Evolutionary conservation across 2,329 filamentous ascomycete genomes (phyloP), one percentile per base, ranked within the genome.

Genomic region (Neopestalotiopsis clavispora): DNA sequence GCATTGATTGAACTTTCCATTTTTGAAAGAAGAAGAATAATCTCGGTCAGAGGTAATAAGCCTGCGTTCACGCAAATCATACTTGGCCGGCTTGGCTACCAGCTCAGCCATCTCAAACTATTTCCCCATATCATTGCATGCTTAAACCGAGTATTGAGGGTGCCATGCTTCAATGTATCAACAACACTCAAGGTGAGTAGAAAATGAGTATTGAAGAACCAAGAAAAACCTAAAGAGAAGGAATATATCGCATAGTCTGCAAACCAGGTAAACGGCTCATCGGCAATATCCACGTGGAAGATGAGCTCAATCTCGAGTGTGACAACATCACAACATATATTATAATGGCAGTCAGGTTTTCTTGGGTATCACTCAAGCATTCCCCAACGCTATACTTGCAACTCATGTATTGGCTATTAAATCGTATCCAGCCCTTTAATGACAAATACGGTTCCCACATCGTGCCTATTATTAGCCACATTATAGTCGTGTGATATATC

Each of bases 401-500:
- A n/a, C 20, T 7, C 7, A 52, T 17, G 5, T n/a, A 20, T 52
- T 23, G n/a, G 14, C n/a, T 52, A 23, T n/a, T 23, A 9, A 52
- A 17, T 28, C 17, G 20, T 20, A n/a, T 14, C 17, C 45, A 20
- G 17, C 45, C 45, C 17, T 52, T 20, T 4, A 52, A 52, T 52
- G 7, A 52, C 20, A 52, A 10, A 52, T 20, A 20, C 7, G 45
- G 45, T 20, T 20, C 20, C 45, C 45, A 52, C 20, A 52, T 52
- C 20, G 45, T 62, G n/a, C 17, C 59, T 40, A 62, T 38, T 62
- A 38, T 34, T 62, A 62, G 32, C 32, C 32, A 6, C 34, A 62
- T 20, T 42, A 62, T 62, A 40, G 59, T 62, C 30, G 30, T 62
- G n/a, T 20, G 32, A 62, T 62, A 40, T 59, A 62, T 32, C 59